These are phyloP conservation scores for Escallonia rubra DNA, from an alignment of 129 eudicot species.

Conservation along the genomic window DNA sequence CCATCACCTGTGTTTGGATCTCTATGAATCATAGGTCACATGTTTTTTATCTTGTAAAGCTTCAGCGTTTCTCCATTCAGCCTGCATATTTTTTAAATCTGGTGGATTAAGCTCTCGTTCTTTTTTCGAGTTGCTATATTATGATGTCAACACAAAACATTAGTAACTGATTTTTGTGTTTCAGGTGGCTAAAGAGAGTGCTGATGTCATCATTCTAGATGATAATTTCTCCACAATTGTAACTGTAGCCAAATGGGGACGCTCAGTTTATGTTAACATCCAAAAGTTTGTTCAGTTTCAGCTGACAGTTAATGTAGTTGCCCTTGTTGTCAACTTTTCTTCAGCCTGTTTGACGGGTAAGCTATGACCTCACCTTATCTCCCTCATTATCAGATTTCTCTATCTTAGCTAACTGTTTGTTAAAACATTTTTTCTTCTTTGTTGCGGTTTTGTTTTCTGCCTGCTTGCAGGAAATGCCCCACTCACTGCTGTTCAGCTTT, in stretches of 20 bases:
- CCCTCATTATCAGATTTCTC: not conserved
- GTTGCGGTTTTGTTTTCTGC: not conserved
- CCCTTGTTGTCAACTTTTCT: conserved; percentile 82
- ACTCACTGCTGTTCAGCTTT: conserved; percentile 88
- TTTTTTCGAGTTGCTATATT: not conserved
- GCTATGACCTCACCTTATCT: conserved; percentile 2
- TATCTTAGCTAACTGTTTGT: not conserved
- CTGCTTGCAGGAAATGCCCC: conserved; percentile 72
- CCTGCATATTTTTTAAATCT: not conserved
- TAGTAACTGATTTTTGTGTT: not conserved
- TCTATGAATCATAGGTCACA: too few species aligned
- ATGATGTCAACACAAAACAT: not conserved
- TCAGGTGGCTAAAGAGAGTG: conserved; percentile 98
- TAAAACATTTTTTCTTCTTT: not conserved
- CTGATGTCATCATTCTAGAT: conserved; percentile 89
- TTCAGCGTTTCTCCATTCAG: not conserved
- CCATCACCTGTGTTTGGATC: too few species aligned
- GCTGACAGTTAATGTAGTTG: conserved; percentile 88
- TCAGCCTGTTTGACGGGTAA: conserved; percentile 95
- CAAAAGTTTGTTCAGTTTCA: conserved; percentile 97
- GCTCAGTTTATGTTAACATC: conserved; percentile 92
- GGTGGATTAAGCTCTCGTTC: not conserved
- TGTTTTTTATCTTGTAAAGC: not conserved
- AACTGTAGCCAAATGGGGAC: conserved; percentile 96
- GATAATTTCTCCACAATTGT: conserved; percentile 93